Base-by-base conservation (phyloP, 257 asterid species). In the Cruciata laevipes region DNA sequence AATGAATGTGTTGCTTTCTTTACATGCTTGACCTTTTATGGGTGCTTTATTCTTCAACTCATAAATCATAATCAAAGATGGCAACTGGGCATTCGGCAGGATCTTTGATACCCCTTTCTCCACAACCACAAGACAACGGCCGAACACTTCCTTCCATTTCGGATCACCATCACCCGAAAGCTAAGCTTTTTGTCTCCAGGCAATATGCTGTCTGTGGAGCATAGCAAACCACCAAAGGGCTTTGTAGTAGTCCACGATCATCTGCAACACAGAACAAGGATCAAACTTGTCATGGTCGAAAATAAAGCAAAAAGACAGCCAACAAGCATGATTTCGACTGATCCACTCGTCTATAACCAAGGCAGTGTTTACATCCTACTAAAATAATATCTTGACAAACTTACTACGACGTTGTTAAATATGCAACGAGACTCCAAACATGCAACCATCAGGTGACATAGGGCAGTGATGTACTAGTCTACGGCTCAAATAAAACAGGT, bases 51-150 rank as follows among this genome's bases (percentile, higher is more conserved):
- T 42, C 17, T 42, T 11, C 51, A 11, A 12, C 17, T 42, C 51
- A 4, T 3, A 12, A 12, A 42, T 42, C 58, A 69, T n/a, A 38
- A 57, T 69, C 58, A 61, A 69, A 40, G 44, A 37, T 57, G 60
- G 35, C 63, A 69, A 69, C 56, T 59, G 11, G 23, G 72, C 57
- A 68, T 52, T 16, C 42, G 38, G 25, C 58, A 40, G 47, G 12
- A 14, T 25, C 14, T 38, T 59, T 12, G 72, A 56, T 14, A 13
- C 27, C n/a, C 38, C 57, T 16, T 16, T 51, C 57, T 51, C 49
- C 49, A 40, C 3, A 44, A 10, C n/a, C 30, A 27, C 1, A 27
- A 2, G 62, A 35, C 0, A 67, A 66, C 13, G 14, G 27, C 53
- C 44, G 35, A 1, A 14, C 47, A 3, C 61, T 51, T 20, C 52